These are phyloP conservation scores for Paxillus ammoniavirescens DNA, from an alignment of 768 basidiomycete genomes.

Conservation along the genomic window DNA sequence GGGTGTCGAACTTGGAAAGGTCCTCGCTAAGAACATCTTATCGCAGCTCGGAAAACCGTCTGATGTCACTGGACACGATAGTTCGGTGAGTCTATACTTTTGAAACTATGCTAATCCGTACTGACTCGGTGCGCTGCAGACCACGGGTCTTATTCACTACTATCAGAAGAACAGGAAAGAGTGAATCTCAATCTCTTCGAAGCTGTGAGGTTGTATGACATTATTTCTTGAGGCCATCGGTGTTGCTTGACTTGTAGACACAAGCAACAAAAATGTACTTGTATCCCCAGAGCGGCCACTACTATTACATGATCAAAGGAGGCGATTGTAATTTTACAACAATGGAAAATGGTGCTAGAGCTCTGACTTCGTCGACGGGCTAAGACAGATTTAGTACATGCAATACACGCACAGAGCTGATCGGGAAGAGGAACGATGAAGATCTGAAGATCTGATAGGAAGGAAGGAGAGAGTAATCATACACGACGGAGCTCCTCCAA, in stretches of 20 bases:
- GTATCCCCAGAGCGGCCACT: neutral
- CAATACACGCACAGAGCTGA: too few relatives aligned
- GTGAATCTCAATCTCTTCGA: constrained; percentile 32
- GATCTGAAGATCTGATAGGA: too few relatives aligned
- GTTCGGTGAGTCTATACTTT: constrained; percentile 49
- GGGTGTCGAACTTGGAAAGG: constrained; percentile 98
- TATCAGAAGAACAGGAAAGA: constrained; percentile 89
- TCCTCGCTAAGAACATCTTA: constrained; percentile 94
- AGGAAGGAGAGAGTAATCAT: too few relatives aligned
- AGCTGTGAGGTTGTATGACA: constrained; percentile 28
- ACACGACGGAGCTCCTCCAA: too few relatives aligned
- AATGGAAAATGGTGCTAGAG: too few relatives aligned
- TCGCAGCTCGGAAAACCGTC: constrained; percentile 77
- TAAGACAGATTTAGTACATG: too few relatives aligned
- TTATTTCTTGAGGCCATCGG: constrained; percentile 24
- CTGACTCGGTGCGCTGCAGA: constrained; percentile 44
- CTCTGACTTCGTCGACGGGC: too few relatives aligned
- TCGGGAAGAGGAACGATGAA: too few relatives aligned
- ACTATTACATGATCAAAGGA: neutral
- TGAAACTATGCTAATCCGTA: neutral
- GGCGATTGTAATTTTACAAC: constrained; percentile 9
- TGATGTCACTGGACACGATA: constrained; percentile 86
- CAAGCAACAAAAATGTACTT: constrained; percentile 1
- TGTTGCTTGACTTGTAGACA: constrained; percentile 1
- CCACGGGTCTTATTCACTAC: constrained; percentile 94